Conservation (phyloP, 441 rosid species). For the Brassica balearica region DNA sequence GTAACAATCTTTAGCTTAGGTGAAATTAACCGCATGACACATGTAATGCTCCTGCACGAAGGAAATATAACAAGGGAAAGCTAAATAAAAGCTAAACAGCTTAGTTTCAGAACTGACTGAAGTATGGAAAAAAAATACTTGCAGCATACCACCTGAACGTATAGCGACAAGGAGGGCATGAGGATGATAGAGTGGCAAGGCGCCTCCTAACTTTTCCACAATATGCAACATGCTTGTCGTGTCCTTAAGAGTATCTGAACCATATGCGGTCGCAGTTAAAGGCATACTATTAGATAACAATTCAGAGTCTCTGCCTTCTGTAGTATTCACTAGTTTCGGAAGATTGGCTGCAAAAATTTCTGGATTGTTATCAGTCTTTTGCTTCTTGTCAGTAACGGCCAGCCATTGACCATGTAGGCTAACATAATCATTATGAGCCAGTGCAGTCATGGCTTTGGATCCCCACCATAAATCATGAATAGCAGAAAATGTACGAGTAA, state of each 20-base stretch:
- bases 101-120: constrained; percentile 31
- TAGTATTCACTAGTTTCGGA: constrained; percentile 43
- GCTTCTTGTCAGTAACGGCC: constrained; percentile 52
- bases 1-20: constrained; percentile 48
- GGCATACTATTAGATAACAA: constrained; percentile 49
- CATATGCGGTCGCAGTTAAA: constrained; percentile 46
- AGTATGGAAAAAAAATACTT: constrained; percentile 23
- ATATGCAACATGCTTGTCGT: constrained; percentile 64
- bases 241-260: constrained; percentile 45
- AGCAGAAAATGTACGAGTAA: constrained; percentile 58
- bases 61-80: constrained; percentile 44
- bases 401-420: constrained; percentile 70
- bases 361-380: constrained; percentile 39
- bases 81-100: constrained; percentile 46
- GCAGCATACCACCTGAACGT: constrained; percentile 69
- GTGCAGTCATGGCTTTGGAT: constrained; percentile 58
- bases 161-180: constrained; percentile 77
- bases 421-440: constrained; percentile 70
- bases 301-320: constrained; percentile 42
- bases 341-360: constrained; percentile 37
- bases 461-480: constrained; percentile 77
- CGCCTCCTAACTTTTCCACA: constrained; percentile 64
- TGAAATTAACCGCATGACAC: constrained; percentile 45
- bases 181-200: constrained; percentile 84
- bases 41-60: constrained; percentile 45